Evolutionary conservation across 2,329 filamentous ascomycete species (phyloP).

Genomic region (Dactylellina haptotyla): DNA sequence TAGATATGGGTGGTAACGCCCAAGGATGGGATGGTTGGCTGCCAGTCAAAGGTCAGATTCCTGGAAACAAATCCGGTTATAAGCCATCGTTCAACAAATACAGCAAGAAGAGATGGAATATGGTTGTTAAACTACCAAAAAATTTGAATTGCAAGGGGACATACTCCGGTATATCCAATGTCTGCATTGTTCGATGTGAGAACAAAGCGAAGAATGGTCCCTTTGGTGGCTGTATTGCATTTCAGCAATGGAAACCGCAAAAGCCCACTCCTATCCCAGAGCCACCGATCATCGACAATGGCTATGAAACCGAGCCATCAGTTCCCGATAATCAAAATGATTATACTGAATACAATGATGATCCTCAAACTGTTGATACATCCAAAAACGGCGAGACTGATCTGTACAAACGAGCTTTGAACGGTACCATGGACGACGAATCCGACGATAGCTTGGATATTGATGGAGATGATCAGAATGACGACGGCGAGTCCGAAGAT

Average conservation of each 20-base stretch:
- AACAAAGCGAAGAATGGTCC: conserved; percentile 71
- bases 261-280: no score
- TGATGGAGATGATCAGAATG: no score
- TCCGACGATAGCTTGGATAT: no score
- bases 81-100: background rate
- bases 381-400: no score
- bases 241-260: background rate
- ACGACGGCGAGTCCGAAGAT: no score
- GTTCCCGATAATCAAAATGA: no score
- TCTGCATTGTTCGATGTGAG: conserved; percentile 72
- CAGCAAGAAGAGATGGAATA: background rate
- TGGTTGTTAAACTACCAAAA: background rate
- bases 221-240: conserved; percentile 65
- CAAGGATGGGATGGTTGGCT: background rate
- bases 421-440: no score
- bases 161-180: conserved; percentile 69
- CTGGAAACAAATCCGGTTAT: background rate
- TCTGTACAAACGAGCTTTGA: no score
- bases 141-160: conserved; percentile 68
- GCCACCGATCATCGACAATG: no score
- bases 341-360: no score
- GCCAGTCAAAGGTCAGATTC: background rate
- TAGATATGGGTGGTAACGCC: background rate
- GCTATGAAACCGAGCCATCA: no score
- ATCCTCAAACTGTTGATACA: no score